Conservation (phyloP, 768 basidiomycete genomes). For the Macrolepiota albuminosa region DNA sequence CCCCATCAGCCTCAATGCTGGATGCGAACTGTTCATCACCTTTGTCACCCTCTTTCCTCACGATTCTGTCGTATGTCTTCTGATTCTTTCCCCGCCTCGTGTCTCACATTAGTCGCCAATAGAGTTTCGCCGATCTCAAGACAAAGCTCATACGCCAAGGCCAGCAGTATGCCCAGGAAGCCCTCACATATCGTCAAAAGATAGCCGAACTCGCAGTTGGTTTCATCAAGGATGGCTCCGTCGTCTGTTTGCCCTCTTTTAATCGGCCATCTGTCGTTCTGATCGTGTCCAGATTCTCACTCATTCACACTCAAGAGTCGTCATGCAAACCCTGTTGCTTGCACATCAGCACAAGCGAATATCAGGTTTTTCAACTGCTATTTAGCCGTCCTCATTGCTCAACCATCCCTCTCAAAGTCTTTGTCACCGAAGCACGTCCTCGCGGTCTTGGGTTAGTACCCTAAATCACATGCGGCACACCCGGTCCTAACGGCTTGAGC, state of each 20-base stretch:
- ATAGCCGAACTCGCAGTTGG: conserved; percentile 86
- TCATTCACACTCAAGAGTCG: conserved; percentile 95
- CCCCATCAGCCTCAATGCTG: conserved; percentile 82
- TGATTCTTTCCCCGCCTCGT: conserved; percentile 9
- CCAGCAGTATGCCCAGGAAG: conserved; percentile 68
- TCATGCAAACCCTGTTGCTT: conserved; percentile 85
- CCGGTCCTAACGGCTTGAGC: conserved; percentile 12
- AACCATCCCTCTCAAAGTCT: conserved; percentile 45
- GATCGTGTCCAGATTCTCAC: conserved; percentile 72
- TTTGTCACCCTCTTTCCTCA: conserved; percentile 85
- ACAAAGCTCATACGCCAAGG: conserved; percentile 80
- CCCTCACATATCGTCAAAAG: conserved; percentile 80
- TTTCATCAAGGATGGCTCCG: conserved; percentile 94
- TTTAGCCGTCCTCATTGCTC: conserved; percentile 7
- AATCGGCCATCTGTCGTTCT: conserved; percentile 6
- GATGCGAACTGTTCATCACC: conserved; percentile 85
- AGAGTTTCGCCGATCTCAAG: conserved; percentile 87
- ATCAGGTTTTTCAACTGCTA: conserved; percentile 43
- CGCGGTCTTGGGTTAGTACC: conserved; percentile 74
- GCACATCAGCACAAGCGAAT: conserved; percentile 92
- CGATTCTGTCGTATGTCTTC: conserved; percentile 63
- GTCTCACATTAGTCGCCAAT: conserved; percentile 4
- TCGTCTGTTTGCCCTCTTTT: conserved; percentile 40
- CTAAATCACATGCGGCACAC: conserved; percentile 12
- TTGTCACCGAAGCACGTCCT: conserved; percentile 95